These are phyloP conservation scores for Populus nigra DNA, from an alignment of 345 rosid species.

Conservation along the genomic window DNA sequence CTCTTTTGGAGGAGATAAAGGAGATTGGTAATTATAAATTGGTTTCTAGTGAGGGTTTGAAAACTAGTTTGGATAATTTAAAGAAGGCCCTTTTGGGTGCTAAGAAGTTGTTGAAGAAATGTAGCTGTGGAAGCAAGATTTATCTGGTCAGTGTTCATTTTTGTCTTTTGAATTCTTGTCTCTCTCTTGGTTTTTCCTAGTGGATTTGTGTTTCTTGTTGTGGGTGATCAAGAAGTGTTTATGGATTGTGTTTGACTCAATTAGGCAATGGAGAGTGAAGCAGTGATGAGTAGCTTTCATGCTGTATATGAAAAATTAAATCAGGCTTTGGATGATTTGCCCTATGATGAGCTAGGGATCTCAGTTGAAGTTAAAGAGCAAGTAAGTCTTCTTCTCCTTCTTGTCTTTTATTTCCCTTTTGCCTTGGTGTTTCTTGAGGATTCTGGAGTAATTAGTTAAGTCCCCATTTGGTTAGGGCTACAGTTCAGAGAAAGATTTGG, in stretches of 20 bases:
- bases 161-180: neutral
- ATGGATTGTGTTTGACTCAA: neutral
- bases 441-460: neutral
- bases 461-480: conserved; percentile 7
- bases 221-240: neutral
- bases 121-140: conserved; percentile 61
- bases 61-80: conserved; percentile 32
- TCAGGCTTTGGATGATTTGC: conserved; percentile 48
- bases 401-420: neutral
- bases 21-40: conserved; percentile 25
- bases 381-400: conserved; percentile 24
- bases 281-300: conserved; percentile 51
- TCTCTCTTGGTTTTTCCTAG: neutral
- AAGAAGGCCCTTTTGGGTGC: conserved; percentile 44
- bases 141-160: conserved; percentile 37
- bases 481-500: neutral
- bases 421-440: neutral
- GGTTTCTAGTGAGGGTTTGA: conserved; percentile 14
- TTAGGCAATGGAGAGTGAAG: conserved; percentile 68
- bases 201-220: neutral
- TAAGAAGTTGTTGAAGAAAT: conserved; percentile 51
- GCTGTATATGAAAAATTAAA: conserved; percentile 43
- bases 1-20: conserved; percentile 50
- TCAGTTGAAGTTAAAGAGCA: conserved; percentile 62
- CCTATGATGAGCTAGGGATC: conserved; percentile 46